A percentile compares a stretch with the other conserved stretches of the same genome.
Conservation (phyloP, 1,284 basidiomycete species). For the Malassezia brasiliensis region DNA sequence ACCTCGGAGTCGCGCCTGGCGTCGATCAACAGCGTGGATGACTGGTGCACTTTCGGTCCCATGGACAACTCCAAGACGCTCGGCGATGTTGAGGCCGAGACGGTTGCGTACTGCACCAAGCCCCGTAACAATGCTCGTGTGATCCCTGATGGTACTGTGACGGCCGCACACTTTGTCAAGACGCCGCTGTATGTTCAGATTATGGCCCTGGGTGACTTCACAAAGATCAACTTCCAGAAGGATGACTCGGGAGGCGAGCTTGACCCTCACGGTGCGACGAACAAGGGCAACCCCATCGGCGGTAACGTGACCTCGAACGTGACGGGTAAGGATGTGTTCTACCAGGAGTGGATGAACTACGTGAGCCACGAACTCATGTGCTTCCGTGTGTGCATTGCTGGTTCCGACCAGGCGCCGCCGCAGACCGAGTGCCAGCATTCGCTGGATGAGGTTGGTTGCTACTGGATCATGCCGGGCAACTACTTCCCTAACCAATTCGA, state of each 20-base stretch:
- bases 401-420: slow-evolving; percentile 30
- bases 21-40: slow-evolving; percentile 42
- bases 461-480: slow-evolving; percentile 49
- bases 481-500: slow-evolving; percentile 39
- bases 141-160: slow-evolving; percentile 46
- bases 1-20: slow-evolving; percentile 38
- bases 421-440: slow-evolving; percentile 41
- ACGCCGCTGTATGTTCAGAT: slow-evolving; percentile 51
- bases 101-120: slow-evolving; percentile 65
- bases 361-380: slow-evolving; percentile 39
- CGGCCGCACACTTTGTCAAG: slow-evolving; percentile 45
- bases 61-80: slow-evolving; percentile 53
- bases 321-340: slow-evolving; percentile 51
- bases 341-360: slow-evolving; percentile 54
- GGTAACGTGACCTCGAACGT: slow-evolving; percentile 54
- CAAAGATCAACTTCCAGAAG: slow-evolving; percentile 35
- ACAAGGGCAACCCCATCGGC: slow-evolving; percentile 53
- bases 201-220: slow-evolving; percentile 49
- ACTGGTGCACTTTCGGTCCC: slow-evolving; percentile 48
- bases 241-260: slow-evolving; percentile 45
- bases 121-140: slow-evolving; percentile 47
- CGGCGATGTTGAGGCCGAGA: slow-evolving; percentile 59
- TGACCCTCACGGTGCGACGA: slow-evolving; percentile 46
- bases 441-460: slow-evolving; percentile 46
- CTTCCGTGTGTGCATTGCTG: slow-evolving; percentile 47